These are phyloP conservation scores for Nemania abortiva DNA, from an alignment of 2,329 filamentous ascomycete species.

Conservation along the genomic window DNA sequence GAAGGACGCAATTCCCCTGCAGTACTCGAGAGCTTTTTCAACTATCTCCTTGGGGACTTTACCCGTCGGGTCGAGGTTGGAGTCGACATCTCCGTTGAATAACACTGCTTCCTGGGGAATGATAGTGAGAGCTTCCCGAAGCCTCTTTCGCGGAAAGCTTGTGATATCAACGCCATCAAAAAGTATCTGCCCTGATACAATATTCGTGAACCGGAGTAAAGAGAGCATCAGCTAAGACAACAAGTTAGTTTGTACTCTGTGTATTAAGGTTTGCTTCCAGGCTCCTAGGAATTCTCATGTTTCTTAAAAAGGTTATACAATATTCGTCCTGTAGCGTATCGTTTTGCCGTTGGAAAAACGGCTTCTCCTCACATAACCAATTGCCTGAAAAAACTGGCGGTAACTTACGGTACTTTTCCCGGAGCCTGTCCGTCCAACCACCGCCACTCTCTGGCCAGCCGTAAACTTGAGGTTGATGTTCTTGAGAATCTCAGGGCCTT, in stretches of 20 bases:
- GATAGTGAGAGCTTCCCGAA: conserved; percentile 67
- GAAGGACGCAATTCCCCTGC: conserved; percentile 67
- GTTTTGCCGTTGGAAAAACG: background rate
- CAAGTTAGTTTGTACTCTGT: conserved; percentile 26
- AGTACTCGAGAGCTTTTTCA: conserved; percentile 70
- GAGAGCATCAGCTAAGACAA: conserved; percentile 61
- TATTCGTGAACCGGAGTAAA: conserved; percentile 65
- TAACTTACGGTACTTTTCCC: conserved; percentile 81
- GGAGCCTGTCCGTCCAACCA: conserved; percentile 84
- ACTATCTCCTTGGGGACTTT: conserved; percentile 66
- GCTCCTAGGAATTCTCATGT: background rate
- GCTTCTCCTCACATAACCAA: background rate
- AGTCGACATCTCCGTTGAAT: conserved; percentile 64
- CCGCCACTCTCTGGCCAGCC: conserved; percentile 80
- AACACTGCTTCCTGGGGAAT: conserved; percentile 71
- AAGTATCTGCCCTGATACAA: conserved; percentile 64
- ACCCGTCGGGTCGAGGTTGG: conserved; percentile 74
- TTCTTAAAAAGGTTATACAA: background rate
- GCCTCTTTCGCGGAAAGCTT: conserved; percentile 61
- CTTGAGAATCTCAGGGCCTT: conserved; percentile 63
- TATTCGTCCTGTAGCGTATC: background rate
- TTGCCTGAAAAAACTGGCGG: background rate
- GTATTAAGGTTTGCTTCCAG: background rate
- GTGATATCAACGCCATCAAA: conserved; percentile 69
- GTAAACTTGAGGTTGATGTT: conserved; percentile 64